Evolutionary conservation across 257 asterid species (phyloP).

Genomic region (Solanum bukasovii): DNA sequence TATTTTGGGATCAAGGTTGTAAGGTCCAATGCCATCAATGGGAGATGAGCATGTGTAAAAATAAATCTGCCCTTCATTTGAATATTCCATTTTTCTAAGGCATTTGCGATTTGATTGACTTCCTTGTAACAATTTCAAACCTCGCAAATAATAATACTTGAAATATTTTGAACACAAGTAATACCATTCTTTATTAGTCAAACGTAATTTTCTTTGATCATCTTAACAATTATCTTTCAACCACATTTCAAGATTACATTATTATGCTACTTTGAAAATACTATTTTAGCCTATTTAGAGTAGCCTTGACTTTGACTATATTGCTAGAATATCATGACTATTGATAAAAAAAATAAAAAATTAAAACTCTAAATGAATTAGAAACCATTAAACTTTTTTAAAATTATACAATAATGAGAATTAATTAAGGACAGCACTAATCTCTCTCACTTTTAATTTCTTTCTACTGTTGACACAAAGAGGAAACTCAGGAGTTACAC

Average conservation of each 20-base stretch:
- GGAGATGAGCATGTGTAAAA: background rate
- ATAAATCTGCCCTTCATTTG: background rate
- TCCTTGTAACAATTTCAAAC: too few relatives aligned
- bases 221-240: too few relatives aligned
- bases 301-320: background rate
- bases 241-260: background rate
- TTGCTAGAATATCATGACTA: background rate
- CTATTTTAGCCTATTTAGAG: background rate
- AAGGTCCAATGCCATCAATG: background rate
- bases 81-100: too few relatives aligned
- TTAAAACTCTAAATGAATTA: background rate
- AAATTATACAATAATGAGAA: constrained; percentile 2
- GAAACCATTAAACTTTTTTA: background rate
- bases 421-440: constrained; percentile 24
- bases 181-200: background rate
- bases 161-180: too few relatives aligned
- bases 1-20: background rate
- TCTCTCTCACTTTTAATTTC: constrained; percentile 18
- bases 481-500: constrained; percentile 22
- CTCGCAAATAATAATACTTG: background rate
- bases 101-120: background rate
- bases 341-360: background rate
- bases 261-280: background rate
- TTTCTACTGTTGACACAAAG: constrained; percentile 15
- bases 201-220: too few relatives aligned